Evolutionary conservation across 2,329 filamentous ascomycete species (phyloP).

Genomic region (Knoxdaviesia proteae): DNA sequence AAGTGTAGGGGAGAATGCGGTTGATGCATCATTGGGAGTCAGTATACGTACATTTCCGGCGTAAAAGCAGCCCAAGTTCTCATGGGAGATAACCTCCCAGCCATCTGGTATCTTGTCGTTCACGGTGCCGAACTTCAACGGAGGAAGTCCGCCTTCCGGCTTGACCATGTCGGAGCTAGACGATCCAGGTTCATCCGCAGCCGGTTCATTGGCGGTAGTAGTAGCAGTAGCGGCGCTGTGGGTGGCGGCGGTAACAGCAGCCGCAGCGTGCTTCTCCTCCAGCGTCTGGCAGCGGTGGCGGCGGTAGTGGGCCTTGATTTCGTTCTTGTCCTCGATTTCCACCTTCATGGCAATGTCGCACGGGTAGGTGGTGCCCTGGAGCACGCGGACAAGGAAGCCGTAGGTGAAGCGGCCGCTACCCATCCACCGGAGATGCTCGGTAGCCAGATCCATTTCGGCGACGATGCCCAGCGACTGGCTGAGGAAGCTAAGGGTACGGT

Average conservation of each 20-base stretch:
- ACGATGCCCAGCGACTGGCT: constrained; percentile 80
- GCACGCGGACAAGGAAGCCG: constrained; percentile 58
- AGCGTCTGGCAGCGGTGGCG: constrained; percentile 12
- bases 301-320: constrained; percentile 54
- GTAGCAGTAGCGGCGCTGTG: background rate
- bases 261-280: constrained; percentile 8
- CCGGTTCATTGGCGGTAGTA: background rate
- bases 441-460: constrained; percentile 75
- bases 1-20: background rate
- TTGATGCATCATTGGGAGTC: background rate
- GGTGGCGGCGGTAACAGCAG: constrained; percentile 5
- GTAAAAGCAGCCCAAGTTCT: constrained; percentile 81
- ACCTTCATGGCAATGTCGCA: constrained; percentile 76
- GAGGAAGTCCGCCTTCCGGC: constrained; percentile 39
- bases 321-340: constrained; percentile 54
- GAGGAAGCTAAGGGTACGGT: constrained; percentile 63
- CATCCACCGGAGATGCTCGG: constrained; percentile 87
- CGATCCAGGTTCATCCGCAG: background rate
- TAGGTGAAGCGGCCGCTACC: constrained; percentile 67
- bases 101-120: constrained; percentile 54
- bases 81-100: constrained; percentile 54
- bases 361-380: constrained; percentile 62
- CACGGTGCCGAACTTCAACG: constrained; percentile 59
- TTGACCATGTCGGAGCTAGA: constrained; percentile 6
- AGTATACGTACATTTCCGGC: constrained; percentile 51